Evolutionary conservation across 1,284 basidiomycete species (phyloP).

Genomic region (Melampsora occidentalis): DNA sequence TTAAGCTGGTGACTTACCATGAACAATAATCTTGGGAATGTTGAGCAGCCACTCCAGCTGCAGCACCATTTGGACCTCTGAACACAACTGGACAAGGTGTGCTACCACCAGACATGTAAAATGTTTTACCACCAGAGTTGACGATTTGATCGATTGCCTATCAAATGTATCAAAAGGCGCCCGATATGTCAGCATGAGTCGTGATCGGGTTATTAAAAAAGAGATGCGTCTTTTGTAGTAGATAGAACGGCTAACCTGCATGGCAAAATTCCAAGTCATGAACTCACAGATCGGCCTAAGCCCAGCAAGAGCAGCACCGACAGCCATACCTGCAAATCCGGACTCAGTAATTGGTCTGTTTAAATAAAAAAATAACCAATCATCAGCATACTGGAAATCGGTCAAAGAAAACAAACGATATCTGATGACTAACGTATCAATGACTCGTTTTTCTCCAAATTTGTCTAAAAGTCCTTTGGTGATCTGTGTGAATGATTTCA

Average conservation of each 20-base stretch:
- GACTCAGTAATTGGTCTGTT: conserved; percentile 91
- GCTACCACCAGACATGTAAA: conserved; percentile 99
- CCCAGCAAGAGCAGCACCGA: conserved; percentile 89
- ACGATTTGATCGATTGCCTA: conserved; percentile 98
- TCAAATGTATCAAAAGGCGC: conserved; percentile 45
- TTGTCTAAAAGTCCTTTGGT: conserved; percentile 98
- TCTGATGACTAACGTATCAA: conserved; percentile 63
- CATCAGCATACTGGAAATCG: conserved; percentile 45
- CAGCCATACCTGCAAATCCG: conserved; percentile 95
- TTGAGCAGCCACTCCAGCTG: conserved; percentile 86
- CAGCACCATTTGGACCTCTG: conserved; percentile 99
- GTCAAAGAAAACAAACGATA: conserved; percentile 18
- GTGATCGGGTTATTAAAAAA: conserved; percentile 42
- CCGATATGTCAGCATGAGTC: background rate
- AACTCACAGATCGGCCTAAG: conserved; percentile 98
- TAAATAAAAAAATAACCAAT: conserved; percentile 20
- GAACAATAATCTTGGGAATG: conserved; percentile 58
- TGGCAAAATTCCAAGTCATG: conserved; percentile 93
- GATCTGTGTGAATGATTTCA: conserved; percentile 60
- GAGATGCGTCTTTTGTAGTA: conserved; percentile 48
- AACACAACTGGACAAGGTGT: conserved; percentile 97
- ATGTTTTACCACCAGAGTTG: conserved; percentile 99
- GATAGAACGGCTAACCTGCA: conserved; percentile 60
- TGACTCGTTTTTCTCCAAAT: conserved; percentile 97
- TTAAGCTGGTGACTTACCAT: conserved; percentile 45